phyloP scores from a whole-genome alignment of 148 eudicot genomes.

The Rhododendron mucronatum region DNA sequence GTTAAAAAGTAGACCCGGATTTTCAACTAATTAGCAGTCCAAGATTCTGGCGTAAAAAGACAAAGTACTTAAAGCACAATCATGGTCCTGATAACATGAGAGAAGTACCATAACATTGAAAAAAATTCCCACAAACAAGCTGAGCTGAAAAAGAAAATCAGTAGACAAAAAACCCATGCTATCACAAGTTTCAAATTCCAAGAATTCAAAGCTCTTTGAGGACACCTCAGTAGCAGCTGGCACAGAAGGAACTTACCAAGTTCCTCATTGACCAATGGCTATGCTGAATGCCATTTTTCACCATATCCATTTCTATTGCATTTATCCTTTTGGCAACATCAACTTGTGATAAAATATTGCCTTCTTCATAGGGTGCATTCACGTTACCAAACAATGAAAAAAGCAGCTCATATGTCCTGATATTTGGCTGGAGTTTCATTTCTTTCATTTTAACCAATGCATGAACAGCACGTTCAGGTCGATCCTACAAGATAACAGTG shows the following conservation, averaged over 20 bases:
- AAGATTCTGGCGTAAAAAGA: background rate
- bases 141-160: constrained; percentile 1
- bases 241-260: constrained; percentile 41
- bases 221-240: background rate
- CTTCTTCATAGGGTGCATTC: constrained; percentile 85
- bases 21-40: background rate
- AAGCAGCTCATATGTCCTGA: constrained; percentile 67
- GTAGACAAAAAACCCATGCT: background rate
- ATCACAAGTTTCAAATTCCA: background rate
- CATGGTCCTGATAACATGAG: background rate
- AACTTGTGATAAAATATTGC: constrained; percentile 53
- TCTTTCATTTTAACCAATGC: constrained; percentile 69
- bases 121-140: background rate
- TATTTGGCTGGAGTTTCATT: constrained; percentile 43
- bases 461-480: constrained; percentile 77
- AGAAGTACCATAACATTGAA: background rate
- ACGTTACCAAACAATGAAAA: constrained; percentile 77
- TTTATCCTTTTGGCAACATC: constrained; percentile 61
- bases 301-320: constrained; percentile 82
- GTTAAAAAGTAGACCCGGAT: background rate
- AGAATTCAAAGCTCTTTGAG: background rate
- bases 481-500: constrained; percentile 45
- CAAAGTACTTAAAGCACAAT: background rate
- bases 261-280: constrained; percentile 46
- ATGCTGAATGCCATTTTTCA: constrained; percentile 64